Evolutionary conservation across 106 monocot species (phyloP).

Genomic region (Xerophyta viscosa): DNA sequence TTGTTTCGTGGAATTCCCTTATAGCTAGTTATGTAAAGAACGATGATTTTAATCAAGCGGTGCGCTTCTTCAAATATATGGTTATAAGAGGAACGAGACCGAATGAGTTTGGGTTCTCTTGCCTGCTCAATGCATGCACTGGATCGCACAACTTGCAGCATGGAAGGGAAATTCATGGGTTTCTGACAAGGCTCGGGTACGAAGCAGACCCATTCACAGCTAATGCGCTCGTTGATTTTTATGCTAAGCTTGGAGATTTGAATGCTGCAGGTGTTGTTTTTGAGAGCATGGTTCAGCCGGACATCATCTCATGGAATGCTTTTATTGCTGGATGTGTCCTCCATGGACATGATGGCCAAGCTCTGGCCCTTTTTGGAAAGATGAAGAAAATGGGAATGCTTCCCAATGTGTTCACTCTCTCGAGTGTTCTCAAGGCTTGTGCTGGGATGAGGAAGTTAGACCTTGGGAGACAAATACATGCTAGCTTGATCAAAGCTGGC

Average conservation of each 20-base stretch:
- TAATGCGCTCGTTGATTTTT: constrained; percentile 71
- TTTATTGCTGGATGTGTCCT: constrained; percentile 73
- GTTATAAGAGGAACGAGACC: constrained; percentile 39
- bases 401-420: constrained; percentile 66
- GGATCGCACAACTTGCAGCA: constrained; percentile 25
- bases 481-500: constrained; percentile 40
- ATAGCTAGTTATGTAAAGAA: constrained; percentile 45
- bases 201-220: constrained; percentile 47
- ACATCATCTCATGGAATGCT: constrained; percentile 82
- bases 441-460: constrained; percentile 34
- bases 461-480: constrained; percentile 59
- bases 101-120: constrained; percentile 67
- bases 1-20: constrained; percentile 73
- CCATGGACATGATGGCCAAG: constrained; percentile 32
- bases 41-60: constrained; percentile 25
- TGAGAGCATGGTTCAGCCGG: constrained; percentile 24
- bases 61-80: constrained; percentile 54
- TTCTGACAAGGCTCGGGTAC: constrained; percentile 37
- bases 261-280: constrained; percentile 37
- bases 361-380: constrained; percentile 36
- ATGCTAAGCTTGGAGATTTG: constrained; percentile 58
- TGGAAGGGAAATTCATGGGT: constrained; percentile 50
- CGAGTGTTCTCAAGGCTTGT: constrained; percentile 78
- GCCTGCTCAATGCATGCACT: constrained; percentile 58
- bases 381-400: constrained; percentile 44